These are phyloP conservation scores for Alternaria sp. DNA, from an alignment of 2,329 filamentous ascomycete genomes.

Conservation along the genomic window DNA sequence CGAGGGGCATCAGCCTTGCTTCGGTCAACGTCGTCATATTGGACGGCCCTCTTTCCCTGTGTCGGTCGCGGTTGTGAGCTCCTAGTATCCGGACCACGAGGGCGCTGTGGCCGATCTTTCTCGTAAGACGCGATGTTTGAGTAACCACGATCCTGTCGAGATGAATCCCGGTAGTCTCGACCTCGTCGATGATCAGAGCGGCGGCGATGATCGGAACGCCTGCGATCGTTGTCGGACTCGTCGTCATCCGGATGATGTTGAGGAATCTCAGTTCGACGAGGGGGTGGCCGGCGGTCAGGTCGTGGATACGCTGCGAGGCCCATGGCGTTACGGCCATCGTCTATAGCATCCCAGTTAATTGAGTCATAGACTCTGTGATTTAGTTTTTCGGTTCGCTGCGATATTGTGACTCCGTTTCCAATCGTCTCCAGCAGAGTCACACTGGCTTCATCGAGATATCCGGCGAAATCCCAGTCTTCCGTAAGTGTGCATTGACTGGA, in stretches of 20 bases:
- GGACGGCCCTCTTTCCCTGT: not conserved
- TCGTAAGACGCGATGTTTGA: not conserved
- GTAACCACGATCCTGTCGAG: not conserved
- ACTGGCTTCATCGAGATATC: not conserved
- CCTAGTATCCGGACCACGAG: not conserved
- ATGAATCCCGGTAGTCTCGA: not conserved
- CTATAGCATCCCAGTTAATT: not conserved
- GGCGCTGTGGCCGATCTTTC: not conserved
- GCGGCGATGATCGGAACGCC: not conserved
- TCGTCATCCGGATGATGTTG: not conserved
- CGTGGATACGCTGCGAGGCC: not conserved
- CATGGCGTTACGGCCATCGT: not conserved
- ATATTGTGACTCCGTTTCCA: not conserved
- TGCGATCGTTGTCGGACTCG: not conserved
- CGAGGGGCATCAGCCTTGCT: not conserved
- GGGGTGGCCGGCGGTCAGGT: not conserved
- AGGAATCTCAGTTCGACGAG: not conserved
- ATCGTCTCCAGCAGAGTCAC: not conserved
- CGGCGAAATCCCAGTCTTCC: not conserved
- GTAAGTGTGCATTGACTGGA: not conserved
- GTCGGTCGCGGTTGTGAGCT: not conserved
- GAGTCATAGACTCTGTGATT: not conserved
- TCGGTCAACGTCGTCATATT: not conserved
- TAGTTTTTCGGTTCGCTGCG: not conserved
- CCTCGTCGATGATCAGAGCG: not conserved